phyloP scores from a whole-genome alignment of 371 early-diverging fungal genomes.

The Apophysomyces sp. region DNA sequence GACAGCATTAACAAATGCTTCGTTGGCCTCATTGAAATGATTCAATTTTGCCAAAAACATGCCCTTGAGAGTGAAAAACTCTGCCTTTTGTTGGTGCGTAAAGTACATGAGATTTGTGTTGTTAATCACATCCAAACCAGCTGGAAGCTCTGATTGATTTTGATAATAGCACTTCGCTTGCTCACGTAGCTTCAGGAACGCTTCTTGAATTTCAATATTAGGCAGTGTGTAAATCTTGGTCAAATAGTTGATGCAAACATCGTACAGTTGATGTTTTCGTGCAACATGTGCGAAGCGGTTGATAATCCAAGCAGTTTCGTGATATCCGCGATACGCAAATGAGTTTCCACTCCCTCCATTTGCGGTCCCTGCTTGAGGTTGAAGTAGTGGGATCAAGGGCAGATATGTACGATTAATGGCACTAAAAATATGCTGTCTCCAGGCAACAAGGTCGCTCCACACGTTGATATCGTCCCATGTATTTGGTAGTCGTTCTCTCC shows the following conservation, averaged over 20 bases:
- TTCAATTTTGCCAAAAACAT: conserved; percentile 89
- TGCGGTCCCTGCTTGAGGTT: conserved; percentile 46
- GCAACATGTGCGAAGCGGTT: conserved; percentile 99
- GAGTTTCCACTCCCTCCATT: conserved; percentile 70
- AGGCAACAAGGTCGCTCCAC: conserved; percentile 97
- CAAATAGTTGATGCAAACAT: conserved; percentile 92
- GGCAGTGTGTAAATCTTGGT: conserved; percentile 98
- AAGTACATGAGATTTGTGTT: conserved; percentile 98
- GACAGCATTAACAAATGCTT: conserved; percentile 92
- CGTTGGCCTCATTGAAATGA: conserved; percentile 87
- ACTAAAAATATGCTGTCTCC: conserved; percentile 97
- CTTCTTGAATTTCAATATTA: conserved; percentile 99
- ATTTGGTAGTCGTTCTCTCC: conserved; percentile 98
- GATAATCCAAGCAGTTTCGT: conserved; percentile 99
- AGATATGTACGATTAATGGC: conserved; percentile 94
- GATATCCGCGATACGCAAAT: conserved; percentile 96
- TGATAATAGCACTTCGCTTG: conserved; percentile 98
- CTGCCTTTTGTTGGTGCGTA: conserved; percentile 92
- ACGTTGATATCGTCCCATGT: conserved; percentile 96
- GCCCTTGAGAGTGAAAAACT: conserved; percentile 96
- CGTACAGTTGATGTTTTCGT: conserved; percentile 90
- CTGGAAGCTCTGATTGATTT: conserved; percentile 79
- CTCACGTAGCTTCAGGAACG: conserved; percentile 96
- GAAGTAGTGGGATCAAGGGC: conserved; percentile 79
- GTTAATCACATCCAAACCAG: conserved; percentile 97